phyloP scores from a whole-genome alignment of 768 basidiomycete genomes.

The Pholiota molesta region DNA sequence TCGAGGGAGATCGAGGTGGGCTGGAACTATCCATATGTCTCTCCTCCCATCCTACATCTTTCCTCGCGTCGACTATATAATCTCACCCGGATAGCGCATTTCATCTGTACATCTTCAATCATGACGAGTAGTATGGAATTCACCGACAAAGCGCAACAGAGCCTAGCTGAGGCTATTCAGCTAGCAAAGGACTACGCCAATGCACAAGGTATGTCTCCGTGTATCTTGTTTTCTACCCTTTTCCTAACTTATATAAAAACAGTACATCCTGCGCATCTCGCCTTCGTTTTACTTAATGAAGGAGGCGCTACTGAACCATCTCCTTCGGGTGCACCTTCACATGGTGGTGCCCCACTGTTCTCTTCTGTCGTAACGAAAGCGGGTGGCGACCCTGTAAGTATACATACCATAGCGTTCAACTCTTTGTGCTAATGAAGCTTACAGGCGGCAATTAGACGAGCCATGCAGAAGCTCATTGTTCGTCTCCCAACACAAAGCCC shows the following conservation, averaged over 20 bases:
- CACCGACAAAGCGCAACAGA: conserved; percentile 81
- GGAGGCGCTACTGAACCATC: conserved; percentile 36
- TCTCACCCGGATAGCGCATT: not conserved
- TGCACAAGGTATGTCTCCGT: conserved; percentile 61
- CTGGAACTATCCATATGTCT: conserved; percentile 11
- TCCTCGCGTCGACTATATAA: conserved; percentile 3
- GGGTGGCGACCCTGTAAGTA: conserved; percentile 81
- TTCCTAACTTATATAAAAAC: conserved; percentile 15
- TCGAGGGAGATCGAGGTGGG: conserved; percentile 21
- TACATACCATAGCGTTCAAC: not conserved
- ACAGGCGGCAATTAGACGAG: conserved; percentile 65
- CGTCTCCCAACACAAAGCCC: conserved; percentile 83
- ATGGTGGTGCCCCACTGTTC: conserved; percentile 62
- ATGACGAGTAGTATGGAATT: conserved; percentile 73
- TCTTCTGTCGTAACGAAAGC: conserved; percentile 77
- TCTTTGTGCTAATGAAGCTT: conserved; percentile 10
- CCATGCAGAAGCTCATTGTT: conserved; percentile 76
- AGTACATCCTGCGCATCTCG: conserved; percentile 88
- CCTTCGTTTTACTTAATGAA: conserved; percentile 80
- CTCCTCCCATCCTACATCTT: not conserved
- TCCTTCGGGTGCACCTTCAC: conserved; percentile 35
- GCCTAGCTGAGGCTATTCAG: conserved; percentile 72
- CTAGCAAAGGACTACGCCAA: conserved; percentile 85
- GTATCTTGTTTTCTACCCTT: not conserved
- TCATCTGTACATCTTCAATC: conserved; percentile 17